Evolutionary conservation across 1,284 basidiomycete species (phyloP).

Genomic region (Fomitopsis schrenkii): DNA sequence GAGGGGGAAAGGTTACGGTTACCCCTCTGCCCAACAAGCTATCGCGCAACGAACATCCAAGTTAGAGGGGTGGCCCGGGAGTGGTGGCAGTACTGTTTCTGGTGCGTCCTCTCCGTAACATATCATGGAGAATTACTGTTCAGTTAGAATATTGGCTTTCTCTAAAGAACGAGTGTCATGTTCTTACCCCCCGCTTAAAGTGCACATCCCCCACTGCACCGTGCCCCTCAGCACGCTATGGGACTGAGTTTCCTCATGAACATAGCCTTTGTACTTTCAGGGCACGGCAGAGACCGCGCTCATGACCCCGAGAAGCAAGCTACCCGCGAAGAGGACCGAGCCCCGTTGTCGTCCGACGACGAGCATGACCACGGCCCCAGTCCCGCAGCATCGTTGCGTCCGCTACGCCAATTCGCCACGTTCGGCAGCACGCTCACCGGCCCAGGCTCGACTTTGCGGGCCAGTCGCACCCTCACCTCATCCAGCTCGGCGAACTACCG

Average conservation of each 20-base stretch:
- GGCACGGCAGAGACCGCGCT: neutral
- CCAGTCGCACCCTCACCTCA: neutral
- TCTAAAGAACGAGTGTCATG: neutral
- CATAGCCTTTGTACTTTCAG: neutral
- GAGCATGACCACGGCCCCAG: neutral
- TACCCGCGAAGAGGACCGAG: neutral
- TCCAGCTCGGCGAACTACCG: neutral
- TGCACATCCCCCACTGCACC: neutral
- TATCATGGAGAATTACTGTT: too few relatives aligned
- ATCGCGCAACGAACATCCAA: too few relatives aligned
- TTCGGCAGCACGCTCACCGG: neutral
- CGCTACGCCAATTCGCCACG: neutral
- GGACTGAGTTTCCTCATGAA: neutral
- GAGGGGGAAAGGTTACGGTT: too few relatives aligned
- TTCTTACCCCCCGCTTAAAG: neutral
- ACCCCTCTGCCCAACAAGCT: too few relatives aligned
- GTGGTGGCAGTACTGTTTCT: too few relatives aligned
- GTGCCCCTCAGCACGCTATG: neutral
- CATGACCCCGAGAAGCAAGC: neutral
- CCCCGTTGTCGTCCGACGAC: neutral
- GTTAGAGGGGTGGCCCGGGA: too few relatives aligned
- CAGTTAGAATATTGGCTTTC: too few relatives aligned
- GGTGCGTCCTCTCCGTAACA: too few relatives aligned
- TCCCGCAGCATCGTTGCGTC: neutral
- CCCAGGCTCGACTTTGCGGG: neutral